Conservation (phyloP, 164 flowering plant genomes). For the Dillenia turbinata region DNA sequence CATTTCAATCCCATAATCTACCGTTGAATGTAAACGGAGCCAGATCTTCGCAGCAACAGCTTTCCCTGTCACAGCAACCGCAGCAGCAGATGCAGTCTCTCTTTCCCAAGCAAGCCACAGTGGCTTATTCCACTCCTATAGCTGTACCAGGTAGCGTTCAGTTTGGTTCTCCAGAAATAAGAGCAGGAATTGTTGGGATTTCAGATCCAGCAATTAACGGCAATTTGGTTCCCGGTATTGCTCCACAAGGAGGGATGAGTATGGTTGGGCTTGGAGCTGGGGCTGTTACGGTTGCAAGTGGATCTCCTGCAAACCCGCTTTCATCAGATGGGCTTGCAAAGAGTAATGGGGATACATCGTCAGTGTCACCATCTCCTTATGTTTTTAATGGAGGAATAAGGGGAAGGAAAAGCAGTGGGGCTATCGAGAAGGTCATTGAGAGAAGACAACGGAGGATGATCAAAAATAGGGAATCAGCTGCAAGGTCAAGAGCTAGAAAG, state of each 20-base stretch:
- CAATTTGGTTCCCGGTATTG: conserved; percentile 35
- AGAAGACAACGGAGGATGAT: conserved; percentile 73
- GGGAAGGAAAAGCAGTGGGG: conserved; percentile 36
- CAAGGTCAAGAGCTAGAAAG: conserved; percentile 67
- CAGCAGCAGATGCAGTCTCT: conserved; percentile 27
- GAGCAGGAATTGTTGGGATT: conserved; percentile 47
- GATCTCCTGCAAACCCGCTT: conserved; percentile 59
- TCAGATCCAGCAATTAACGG: conserved; percentile 34
- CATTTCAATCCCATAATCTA: conserved; percentile 31
- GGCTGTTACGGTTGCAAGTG: conserved; percentile 33
- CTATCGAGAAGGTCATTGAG: conserved; percentile 62
- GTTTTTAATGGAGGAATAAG: conserved; percentile 57
- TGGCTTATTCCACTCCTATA: conserved; percentile 36
- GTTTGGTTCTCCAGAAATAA: conserved; percentile 39
- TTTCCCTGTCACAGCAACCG: conserved; percentile 7
- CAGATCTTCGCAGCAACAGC: conserved; percentile 37
- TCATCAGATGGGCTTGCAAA: conserved; percentile 72
- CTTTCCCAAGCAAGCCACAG: conserved; percentile 35
- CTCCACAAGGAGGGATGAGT: conserved; percentile 44
- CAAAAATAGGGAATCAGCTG: conserved; percentile 69
- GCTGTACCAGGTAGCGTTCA: conserved; percentile 29
- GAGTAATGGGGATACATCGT: conserved; percentile 75
- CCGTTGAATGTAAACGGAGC: conserved; percentile 54
- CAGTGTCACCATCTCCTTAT: conserved; percentile 79
- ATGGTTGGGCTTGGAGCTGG: conserved; percentile 56